Base-by-base conservation (phyloP, 2,329 filamentous ascomycete genomes). In the Verticillium dahliae region DNA sequence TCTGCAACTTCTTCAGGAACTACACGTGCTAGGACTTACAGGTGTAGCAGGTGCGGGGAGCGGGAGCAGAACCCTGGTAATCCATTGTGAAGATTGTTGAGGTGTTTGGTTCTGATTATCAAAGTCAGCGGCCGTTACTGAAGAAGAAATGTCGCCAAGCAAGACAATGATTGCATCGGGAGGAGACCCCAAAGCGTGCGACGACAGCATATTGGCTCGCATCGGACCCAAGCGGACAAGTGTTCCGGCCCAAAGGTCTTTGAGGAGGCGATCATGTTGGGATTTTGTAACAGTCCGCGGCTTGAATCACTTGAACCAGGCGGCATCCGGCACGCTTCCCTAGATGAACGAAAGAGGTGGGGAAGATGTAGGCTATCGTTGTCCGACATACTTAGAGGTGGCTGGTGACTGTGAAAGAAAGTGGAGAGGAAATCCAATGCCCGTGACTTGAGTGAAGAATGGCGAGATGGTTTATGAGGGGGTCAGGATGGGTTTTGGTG, bases 11-110 rank as follows among this genome's bases (percentile, higher is more conserved):
- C 59, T 60, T 58, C 60, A 62, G 60, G 64, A 64, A 63, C 59
- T 65, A 67, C 31, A 55, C 54, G 27, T 31, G 27, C 56, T 57
- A 57, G 65, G 67, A 81, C 79, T 76, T 72, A 81, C 79, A 81
- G 70, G 78, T 81, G 74, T 80, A 81, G 75, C 79, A 81, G 65
- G 75, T 75, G 66, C 78, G 77, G 62, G 69, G 64, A 39, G 62
- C 59, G 52, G 64, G 60, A 57, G 64, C 66, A 67, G 66, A 67
- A 64, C 63, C 65, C 61, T 64, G 63, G 67, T 63, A 74, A 64
- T 77, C 74, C 75, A 77, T 77, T 60, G 63, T 72, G 65, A 60
- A 62, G 61, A 59, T 62, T 59, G 35, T 33, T 56, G 59, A 10
- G 10, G 65, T 59, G 61, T 56, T 56, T 13, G 27, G n/a, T 18